Conservation (phyloP, 805 yeast species). For the Metschnikowia continentalis region DNA sequence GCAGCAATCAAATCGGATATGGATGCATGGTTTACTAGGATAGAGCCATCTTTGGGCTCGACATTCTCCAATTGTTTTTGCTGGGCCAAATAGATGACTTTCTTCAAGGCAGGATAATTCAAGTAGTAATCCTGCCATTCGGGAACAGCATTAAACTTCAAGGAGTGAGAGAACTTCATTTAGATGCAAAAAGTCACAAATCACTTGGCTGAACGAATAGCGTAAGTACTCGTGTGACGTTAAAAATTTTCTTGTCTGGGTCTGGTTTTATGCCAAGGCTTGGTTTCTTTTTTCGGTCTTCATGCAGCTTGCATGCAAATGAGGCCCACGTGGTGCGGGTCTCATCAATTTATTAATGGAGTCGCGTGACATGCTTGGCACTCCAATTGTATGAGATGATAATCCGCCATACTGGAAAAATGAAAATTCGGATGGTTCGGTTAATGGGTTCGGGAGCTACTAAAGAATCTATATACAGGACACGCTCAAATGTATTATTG, state of each 20-base stretch:
- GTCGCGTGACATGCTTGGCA: background rate
- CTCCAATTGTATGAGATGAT: background rate
- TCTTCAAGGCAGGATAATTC: conserved; percentile 49
- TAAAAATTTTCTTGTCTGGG: conserved; percentile 1
- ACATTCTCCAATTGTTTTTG: conserved; percentile 27
- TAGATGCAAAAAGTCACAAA: background rate
- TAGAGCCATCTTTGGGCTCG: conserved; percentile 25
- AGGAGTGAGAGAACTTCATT: conserved; percentile 50
- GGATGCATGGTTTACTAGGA: conserved; percentile 20
- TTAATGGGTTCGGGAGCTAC: no score
- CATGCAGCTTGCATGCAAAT: background rate
- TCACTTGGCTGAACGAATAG: background rate
- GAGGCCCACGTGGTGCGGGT: conserved; percentile 5
- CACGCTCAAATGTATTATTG: background rate
- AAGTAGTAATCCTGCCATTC: conserved; percentile 48
- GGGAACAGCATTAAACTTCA: conserved; percentile 51
- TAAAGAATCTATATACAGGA: no score
- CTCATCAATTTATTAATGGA: background rate
- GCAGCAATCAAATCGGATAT: conserved; percentile 26
- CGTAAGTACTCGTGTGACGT: conserved; percentile 9
- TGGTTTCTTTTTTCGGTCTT: conserved; percentile 3
- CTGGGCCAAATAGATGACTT: conserved; percentile 52
- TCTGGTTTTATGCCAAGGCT: background rate
- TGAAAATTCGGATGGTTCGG: background rate
- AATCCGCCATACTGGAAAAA: no score